Evolutionary conservation across 805 yeast genomes (phyloP), one percentile per base, ranked within the genome.

Genomic region (Cyberlindnera meyerae): DNA sequence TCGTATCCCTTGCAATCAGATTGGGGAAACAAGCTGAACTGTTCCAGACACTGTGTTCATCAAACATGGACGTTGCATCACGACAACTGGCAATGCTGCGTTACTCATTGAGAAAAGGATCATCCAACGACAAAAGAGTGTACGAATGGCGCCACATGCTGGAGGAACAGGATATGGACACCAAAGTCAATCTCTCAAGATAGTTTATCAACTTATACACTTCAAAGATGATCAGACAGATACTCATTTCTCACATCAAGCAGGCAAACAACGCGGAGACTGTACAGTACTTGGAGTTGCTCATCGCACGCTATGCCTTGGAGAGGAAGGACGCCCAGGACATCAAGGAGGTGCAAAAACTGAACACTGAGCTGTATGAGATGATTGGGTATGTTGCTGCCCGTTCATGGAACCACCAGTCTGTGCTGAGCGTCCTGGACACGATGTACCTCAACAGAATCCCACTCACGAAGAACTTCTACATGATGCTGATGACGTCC

Each of bases 351-450:
- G 3, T 30, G 13, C 16, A 24, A 14, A 18, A 26, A 12, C 16
- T 20, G n/a, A 34, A 29, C 5, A 11, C 33, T 5, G 31, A 37
- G 16, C 28, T 51, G 11, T 51, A 51, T 25, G 51, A 45, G 26
- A 33, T 42, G 20, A 36, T 49, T 12, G 40, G 43, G n/a, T 48
- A 40, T 34, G 44, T 37, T 14, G 36, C 52, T 2, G 37, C 43
- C 1, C 31, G 27, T 7, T 8, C 44, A 32, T 48, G 52, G 13
- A 44, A 43, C 22, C 44, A 48, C 24, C 31, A 31, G 11, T 18
- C 42, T 2, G 32, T 44, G 0, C n/a, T 49, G 8, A 20, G 21
- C 2, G 33, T 51, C 6, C 21, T 52, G 18, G 29, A 39, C 2
- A 40, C 39, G 11, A 45, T 52, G 48, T 25, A 30, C 8, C 31